Base-by-base conservation (phyloP, 140 eudicot genomes). In the Artemisia princeps region DNA sequence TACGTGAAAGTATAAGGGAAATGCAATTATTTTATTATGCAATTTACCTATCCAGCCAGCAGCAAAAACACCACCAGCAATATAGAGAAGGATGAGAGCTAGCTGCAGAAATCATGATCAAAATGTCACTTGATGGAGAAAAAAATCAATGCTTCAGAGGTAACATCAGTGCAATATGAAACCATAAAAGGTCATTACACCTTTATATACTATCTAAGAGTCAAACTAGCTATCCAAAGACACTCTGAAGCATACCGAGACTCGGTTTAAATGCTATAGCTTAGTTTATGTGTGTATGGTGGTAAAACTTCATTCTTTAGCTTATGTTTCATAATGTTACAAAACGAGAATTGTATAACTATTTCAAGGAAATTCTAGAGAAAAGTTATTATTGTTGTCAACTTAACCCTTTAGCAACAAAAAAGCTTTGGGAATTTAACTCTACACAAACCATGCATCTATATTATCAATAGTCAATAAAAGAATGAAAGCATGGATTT, bases 21-120 rank as follows among this genome's bases (percentile, higher is more conserved):
- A 28, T 17, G 6, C 16, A 45, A 14, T 48, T 48, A 52, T 65
- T 62, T 45, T 13, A 48, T 22, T 22, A 80, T 49, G 28, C 14
- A 20, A 62, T 50, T 82, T 84, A 92, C 98, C 98, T 61, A 92
- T 92, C 98, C 98, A 92, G 52, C 96, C 98, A 61, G 94, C 91
- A 72, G 87, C 89, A 81, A 88, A 91, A 77, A 92, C 98, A 66
- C 95, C 98, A 37, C 73, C 98, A 74, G 98, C 96, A 76, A 92
- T 88, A 80, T 81, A 83, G 30, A 92, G 80, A 72, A 92, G 88
- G 71, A 67, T 70, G 23, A 92, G 72, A 69, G 95, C 79, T 78
- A 88, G 96, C 98, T 92, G 89, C 92, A 85, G 20, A 69, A 57
- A 61, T 50, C 2, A 57, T 19, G 51, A 61, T 37, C 8, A 76